Conservation (phyloP, 1,284 basidiomycete genomes). For the Moniliella sp. region DNA sequence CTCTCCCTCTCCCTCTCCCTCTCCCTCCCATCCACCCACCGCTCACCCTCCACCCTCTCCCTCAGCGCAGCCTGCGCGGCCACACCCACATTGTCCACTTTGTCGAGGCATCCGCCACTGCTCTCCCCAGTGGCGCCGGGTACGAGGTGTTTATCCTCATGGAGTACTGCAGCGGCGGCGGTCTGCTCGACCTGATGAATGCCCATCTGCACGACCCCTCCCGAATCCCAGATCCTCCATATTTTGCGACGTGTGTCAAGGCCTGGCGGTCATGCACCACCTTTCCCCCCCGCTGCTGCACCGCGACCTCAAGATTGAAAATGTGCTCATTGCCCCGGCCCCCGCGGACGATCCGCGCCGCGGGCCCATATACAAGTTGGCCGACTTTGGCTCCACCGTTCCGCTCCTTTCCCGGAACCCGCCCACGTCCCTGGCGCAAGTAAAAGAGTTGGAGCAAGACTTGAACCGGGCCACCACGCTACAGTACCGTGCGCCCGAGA, state of each 20-base stretch:
- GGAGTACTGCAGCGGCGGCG: slow-evolving; percentile 80
- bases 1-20: too few species aligned
- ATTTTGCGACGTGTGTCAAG: slow-evolving; percentile 43
- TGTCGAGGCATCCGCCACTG: slow-evolving; percentile 51
- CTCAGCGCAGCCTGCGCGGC: slow-evolving; percentile 54
- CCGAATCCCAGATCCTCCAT: slow-evolving; percentile 77
- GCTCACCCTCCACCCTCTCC: too few species aligned
- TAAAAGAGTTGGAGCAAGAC: slow-evolving; percentile 67
- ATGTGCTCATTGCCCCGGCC: slow-evolving; percentile 52
- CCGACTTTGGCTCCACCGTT: slow-evolving; percentile 87
- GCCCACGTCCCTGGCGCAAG: slow-evolving; percentile 31
- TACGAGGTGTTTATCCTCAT: slow-evolving; percentile 97
- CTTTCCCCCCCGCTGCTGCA: slow-evolving; percentile 70
- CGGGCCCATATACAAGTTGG: slow-evolving; percentile 97
- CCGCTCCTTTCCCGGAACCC: slow-evolving; percentile 33
- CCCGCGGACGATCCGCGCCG: too few species aligned
- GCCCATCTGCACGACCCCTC: slow-evolving; percentile 73
- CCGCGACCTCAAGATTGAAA: slow-evolving; percentile 84
- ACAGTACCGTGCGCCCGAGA: slow-evolving; percentile 86
- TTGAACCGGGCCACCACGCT: slow-evolving; percentile 82
- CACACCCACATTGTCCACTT: slow-evolving; percentile 81
- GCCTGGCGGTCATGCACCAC: slow-evolving; percentile 54
- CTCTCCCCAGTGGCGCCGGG: slow-evolving; percentile 43
- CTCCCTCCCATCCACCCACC: too few species aligned
- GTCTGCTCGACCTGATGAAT: slow-evolving; percentile 99